phyloP scores from a whole-genome alignment of 805 yeast genomes.

The Candida awuae region DNA sequence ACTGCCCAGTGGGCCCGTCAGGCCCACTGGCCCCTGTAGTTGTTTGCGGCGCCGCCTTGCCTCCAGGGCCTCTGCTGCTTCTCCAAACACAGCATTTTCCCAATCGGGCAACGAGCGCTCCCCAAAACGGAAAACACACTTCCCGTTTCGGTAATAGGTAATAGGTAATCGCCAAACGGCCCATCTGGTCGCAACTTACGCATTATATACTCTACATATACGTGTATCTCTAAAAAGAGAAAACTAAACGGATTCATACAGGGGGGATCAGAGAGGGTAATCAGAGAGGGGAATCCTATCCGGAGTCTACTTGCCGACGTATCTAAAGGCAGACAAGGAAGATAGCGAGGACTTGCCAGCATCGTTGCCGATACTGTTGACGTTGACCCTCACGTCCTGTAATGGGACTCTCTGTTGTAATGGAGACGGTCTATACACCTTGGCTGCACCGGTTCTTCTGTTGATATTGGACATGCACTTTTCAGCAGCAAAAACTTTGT shows the following conservation, averaged over 20 bases:
- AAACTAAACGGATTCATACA: not conserved
- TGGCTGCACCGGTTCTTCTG: not conserved
- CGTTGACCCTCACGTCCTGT: conserved; percentile 6
- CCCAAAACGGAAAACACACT: not conserved
- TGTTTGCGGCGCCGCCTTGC: too few species aligned
- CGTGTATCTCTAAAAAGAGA: too few species aligned
- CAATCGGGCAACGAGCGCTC: not conserved
- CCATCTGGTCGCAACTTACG: too few species aligned
- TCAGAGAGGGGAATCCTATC: too few species aligned
- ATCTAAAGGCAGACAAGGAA: too few species aligned
- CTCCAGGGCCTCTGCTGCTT: not conserved
- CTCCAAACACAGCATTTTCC: too few species aligned
- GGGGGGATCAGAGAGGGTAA: too few species aligned
- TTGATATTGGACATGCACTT: conserved; percentile 6
- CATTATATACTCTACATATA: too few species aligned
- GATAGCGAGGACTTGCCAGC: not conserved
- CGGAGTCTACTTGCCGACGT: not conserved
- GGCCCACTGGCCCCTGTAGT: too few species aligned
- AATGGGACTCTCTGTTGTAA: conserved; percentile 4
- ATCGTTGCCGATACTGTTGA: not conserved
- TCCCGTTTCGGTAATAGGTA: not conserved
- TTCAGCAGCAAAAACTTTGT: conserved; percentile 5
- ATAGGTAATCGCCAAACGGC: too few species aligned
- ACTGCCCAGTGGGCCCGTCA: too few species aligned
- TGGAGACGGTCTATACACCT: conserved; percentile 10